These are phyloP conservation scores for Phaffia tasmanica DNA, from an alignment of 768 basidiomycete genomes.

Conservation along the genomic window DNA sequence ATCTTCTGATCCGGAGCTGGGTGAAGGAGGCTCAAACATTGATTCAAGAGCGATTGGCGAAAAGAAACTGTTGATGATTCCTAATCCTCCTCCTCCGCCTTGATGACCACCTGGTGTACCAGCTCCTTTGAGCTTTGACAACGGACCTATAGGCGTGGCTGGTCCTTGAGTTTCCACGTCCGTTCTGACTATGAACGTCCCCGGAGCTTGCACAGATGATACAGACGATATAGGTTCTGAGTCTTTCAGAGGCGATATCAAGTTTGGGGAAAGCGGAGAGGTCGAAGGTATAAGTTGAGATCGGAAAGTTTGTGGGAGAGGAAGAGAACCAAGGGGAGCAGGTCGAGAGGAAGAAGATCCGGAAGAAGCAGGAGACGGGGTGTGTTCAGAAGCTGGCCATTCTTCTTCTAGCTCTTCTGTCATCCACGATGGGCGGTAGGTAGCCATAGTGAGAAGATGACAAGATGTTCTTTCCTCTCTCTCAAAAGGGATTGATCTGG, in stretches of 20 bases:
- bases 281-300: neutral
- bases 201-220: conserved; percentile 6
- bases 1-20: conserved; percentile 33
- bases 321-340: neutral
- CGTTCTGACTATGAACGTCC: conserved; percentile 5
- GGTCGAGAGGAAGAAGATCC: neutral
- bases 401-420: conserved; percentile 19
- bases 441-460: too few relatives aligned
- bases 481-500: too few relatives aligned
- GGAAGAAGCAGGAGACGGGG: conserved; percentile 13
- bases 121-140: conserved; percentile 8
- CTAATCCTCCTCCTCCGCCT: neutral
- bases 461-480: too few relatives aligned
- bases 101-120: neutral
- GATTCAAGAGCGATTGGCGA: conserved; percentile 72
- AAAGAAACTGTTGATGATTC: conserved; percentile 48
- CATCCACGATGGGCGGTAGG: conserved; percentile 15
- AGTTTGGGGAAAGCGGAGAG: neutral
- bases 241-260: neutral
- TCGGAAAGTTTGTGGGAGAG: conserved; percentile 1
- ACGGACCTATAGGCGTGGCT: conserved; percentile 1
- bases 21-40: conserved; percentile 91
- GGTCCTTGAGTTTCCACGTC: neutral
- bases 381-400: conserved; percentile 10
- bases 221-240: conserved; percentile 1